These are phyloP conservation scores for Septoria linicola DNA, from an alignment of 2,329 filamentous ascomycete genomes.

Conservation along the genomic window DNA sequence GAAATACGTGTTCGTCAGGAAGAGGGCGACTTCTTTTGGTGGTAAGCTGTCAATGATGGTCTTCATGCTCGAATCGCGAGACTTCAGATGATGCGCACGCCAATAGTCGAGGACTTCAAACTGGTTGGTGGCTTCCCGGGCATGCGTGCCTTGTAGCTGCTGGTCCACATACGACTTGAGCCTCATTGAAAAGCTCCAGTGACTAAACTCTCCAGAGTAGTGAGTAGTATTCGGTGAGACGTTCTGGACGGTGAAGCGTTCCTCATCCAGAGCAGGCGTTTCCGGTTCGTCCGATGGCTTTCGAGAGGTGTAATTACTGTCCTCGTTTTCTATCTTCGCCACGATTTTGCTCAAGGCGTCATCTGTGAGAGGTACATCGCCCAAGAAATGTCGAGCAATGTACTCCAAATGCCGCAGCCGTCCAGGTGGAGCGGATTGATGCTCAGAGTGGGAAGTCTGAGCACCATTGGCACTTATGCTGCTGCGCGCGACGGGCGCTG, in stretches of 20 bases:
- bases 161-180: constrained; percentile 44
- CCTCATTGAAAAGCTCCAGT: constrained; percentile 47
- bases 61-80: constrained; percentile 41
- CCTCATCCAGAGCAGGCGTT: constrained; percentile 36
- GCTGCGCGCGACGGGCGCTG: constrained; percentile 7
- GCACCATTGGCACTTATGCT: background rate
- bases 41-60: constrained; percentile 43
- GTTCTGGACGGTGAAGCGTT: constrained; percentile 22
- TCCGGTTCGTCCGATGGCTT: constrained; percentile 32
- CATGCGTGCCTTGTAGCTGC: constrained; percentile 33
- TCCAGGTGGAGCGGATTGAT: background rate
- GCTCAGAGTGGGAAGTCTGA: background rate
- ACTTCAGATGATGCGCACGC: constrained; percentile 45
- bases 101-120: constrained; percentile 40
- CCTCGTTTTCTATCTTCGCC: constrained; percentile 16
- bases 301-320: constrained; percentile 1
- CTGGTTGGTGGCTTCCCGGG: constrained; percentile 8
- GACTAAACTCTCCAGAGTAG: constrained; percentile 49
- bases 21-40: constrained; percentile 47
- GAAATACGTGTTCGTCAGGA: constrained; percentile 45
- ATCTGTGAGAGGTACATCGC: constrained; percentile 16
- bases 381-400: constrained; percentile 21
- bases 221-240: constrained; percentile 26
- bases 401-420: constrained; percentile 18
- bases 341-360: constrained; percentile 18